Base-by-base conservation (phyloP, 2,329 filamentous ascomycete species). In the Aspergillus novofumigatus region DNA sequence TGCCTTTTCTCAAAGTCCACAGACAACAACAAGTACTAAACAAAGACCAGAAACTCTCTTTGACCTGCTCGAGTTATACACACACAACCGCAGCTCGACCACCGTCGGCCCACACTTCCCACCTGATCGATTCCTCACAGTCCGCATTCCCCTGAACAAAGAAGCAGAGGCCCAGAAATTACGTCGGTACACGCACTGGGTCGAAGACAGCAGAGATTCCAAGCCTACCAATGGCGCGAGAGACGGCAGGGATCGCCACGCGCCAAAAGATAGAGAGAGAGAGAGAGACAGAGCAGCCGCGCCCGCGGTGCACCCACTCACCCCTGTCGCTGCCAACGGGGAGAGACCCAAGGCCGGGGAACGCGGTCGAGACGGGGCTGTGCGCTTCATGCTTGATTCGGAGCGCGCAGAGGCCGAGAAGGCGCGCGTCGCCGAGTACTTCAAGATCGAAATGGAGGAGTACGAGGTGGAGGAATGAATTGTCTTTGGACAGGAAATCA, bases 61-160 rank as follows among this genome's bases (percentile, higher is more conserved):
- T 42, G 94, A 97, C 69, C 81, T 97, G 0, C 82, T 97, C 26
- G 93, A 99, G 68, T 83, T 97, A 2, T 97, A 97, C 73, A 94
- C 91, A 0, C 90, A 96, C 68, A 88, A 95, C 69, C 85, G 86
- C 54, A 83, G 85, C 63, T 80, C 82, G 52, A 96, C 92, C 35
- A 85, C 87, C 52, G 80, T 96, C 21, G 92, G 92, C 6, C 80
- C 83, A 17, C 78, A 83, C 50, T 89, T 91, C 73, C 84, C 88
- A 49, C 80, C 93, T 47, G 87, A 93, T 64, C 83, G 83, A 54
- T 93, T 96, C 71, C 90, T 97, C 69, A 85, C 88, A 62, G 86
- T 95, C 65, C 91, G 94, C 70, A 96, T 97, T 61, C 82, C 85
- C 25, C 81, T 97, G 60, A 97, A 97, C 73, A 85, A 90, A 66